These are phyloP conservation scores for Trapa bicornis DNA, from an alignment of 345 rosid species.

Conservation along the genomic window DNA sequence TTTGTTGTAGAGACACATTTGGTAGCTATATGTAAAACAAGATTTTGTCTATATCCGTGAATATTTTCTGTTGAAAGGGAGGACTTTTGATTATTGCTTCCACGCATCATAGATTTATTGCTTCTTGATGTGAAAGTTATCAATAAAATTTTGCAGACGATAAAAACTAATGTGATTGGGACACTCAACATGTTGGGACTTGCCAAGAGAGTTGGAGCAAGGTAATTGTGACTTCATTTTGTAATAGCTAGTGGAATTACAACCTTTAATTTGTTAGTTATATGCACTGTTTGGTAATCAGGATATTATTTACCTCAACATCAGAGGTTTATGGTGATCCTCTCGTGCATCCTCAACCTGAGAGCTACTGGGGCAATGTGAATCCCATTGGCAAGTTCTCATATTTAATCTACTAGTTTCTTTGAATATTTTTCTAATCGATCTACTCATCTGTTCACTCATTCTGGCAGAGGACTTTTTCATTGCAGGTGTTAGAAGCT, in stretches of 20 bases:
- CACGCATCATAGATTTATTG: slow-evolving; percentile 27
- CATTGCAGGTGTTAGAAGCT: slow-evolving; percentile 70
- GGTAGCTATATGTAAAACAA: neutral
- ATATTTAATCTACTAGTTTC: neutral
- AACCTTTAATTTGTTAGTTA: slow-evolving; percentile 1
- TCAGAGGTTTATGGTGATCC: slow-evolving; percentile 98
- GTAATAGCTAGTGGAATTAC: neutral
- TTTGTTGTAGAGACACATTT: neutral
- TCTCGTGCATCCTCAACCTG: slow-evolving; percentile 82
- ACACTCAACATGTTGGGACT: slow-evolving; percentile 97
- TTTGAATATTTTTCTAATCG: neutral
- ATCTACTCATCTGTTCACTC: neutral
- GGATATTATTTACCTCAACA: slow-evolving; percentile 92
- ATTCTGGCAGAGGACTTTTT: slow-evolving; percentile 4
- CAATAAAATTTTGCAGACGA: slow-evolving; percentile 36
- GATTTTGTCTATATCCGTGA: neutral
- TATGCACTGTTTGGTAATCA: slow-evolving; percentile 16
- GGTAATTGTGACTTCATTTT: slow-evolving; percentile 25
- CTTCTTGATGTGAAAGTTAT: slow-evolving; percentile 33
- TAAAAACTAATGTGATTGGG: slow-evolving; percentile 95
- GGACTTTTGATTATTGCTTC: neutral
- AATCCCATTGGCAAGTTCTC: slow-evolving; percentile 71
- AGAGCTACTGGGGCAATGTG: slow-evolving; percentile 94
- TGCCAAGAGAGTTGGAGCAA: slow-evolving; percentile 95
- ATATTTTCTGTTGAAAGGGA: neutral